These are phyloP conservation scores for Trichoderma koningiopsis DNA, from an alignment of 2,329 filamentous ascomycete species.

Conservation along the genomic window DNA sequence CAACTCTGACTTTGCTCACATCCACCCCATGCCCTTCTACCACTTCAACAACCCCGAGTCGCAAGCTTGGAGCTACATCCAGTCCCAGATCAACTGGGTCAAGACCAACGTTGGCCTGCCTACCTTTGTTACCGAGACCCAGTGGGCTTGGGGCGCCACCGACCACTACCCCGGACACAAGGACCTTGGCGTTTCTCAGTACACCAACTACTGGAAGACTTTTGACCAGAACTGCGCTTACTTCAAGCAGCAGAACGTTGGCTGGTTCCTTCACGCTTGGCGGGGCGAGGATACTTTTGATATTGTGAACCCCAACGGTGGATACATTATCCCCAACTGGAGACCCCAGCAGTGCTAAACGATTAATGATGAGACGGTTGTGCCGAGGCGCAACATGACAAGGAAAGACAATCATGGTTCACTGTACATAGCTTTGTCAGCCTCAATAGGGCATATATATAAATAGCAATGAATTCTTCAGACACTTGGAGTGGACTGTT, in stretches of 20 bases:
- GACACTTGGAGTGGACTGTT: background rate
- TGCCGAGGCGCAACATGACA: background rate
- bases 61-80: conserved; percentile 29
- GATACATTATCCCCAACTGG: conserved; percentile 30
- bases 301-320: conserved; percentile 28
- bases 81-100: conserved; percentile 28
- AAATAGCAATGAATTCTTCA: background rate
- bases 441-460: conserved; percentile 8
- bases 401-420: background rate
- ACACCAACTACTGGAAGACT: conserved; percentile 29
- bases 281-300: conserved; percentile 29
- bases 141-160: conserved; percentile 30
- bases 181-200: conserved; percentile 28
- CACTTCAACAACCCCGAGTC: conserved; percentile 26
- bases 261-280: conserved; percentile 31
- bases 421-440: conserved; percentile 15
- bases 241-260: conserved; percentile 28
- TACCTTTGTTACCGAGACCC: conserved; percentile 29
- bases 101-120: conserved; percentile 28
- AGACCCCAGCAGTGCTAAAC: conserved; percentile 27
- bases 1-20: conserved; percentile 30
- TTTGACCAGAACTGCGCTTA: conserved; percentile 30
- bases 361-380: background rate
- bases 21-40: conserved; percentile 32
- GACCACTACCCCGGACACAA: conserved; percentile 28